Base-by-base conservation (phyloP, 139 green algal genomes). In the Zygnema cylindricum region DNA sequence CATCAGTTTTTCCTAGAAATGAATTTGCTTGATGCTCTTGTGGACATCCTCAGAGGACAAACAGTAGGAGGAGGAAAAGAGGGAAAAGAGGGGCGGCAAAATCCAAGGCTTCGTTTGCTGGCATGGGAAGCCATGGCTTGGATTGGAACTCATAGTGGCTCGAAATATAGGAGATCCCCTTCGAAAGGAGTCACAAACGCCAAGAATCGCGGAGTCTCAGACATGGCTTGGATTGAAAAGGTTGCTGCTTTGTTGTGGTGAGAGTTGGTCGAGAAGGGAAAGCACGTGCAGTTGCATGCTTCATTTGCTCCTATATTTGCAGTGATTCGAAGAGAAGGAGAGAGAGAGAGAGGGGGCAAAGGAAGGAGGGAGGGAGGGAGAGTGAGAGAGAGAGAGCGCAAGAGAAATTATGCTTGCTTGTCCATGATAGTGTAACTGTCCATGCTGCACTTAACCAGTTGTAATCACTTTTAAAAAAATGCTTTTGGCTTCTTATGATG, bases 71-170 rank as follows among this genome's bases (percentile, higher is more conserved):
- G 16, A 16, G 49, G 49, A 7, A 63, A 63, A 63, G 49, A 63
- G 49, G 49, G 49, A 7, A 63, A 63, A 63, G 49, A 63, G 49
- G 49, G 49, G 49, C 7, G 16, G 71, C 36, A 41, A 16, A 79
- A 43, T 16, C 71, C 36, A 43, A 79, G 16, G 38, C 11, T 43
- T 7, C 71, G 71, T 79, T 11, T 79, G 71, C 71, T 79, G 3
- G 71, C 71, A 43, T 79, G 71, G 71, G 11, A 79, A 16, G 71
- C 71, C 71, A 79, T 79, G 71, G 36, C 36, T 23, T 79, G 71
- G 71, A 7, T 79, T 41, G 71, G 11, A 43, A 43, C 71, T 23
- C 21, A n/a, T 16, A 54, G 3, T 3, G 71, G 71, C 71, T 63
- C 49, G 16, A 16, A 25, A 16, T 16, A 63, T 63, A 63, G 7